Evolutionary conservation across 352 stramenopile genomes (phyloP), one percentile per base, ranked within the genome.

Genomic region (Phytophthora quininea): DNA sequence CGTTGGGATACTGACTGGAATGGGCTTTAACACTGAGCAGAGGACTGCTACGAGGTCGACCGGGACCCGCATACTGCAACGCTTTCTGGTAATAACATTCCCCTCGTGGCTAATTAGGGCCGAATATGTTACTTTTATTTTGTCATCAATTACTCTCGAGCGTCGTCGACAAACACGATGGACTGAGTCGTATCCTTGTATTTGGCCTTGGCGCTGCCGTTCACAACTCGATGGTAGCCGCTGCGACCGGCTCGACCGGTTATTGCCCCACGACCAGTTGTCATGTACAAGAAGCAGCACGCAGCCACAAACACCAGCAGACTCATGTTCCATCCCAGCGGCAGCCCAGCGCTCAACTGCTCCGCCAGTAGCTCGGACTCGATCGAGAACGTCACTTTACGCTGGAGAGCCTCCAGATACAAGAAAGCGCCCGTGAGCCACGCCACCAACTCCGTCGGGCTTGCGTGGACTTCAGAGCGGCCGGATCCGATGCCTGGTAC

Each of bases 361-460:
- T 86, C 80, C 0, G 80, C 82, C 40, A 93, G 69, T 14, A 88
- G 42, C 30, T 90, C 83, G 0, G 82, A 84, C 62, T 89, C 80
- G n/a, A 90, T 72, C 10, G 65, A 82, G 42, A 81, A 89, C 15
- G 65, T 80, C 32, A 80, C 66, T 33, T 78, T 80, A 58, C 81
- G 75, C 58, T 91, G 79, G 56, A 91, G 67, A 19, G 80, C 67
- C 61, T 93, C 79, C 10, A 91, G 46, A 45, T 88, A 86, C 60
- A 91, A 66, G 58, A 90, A 93, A n/a, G 82, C 64, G 3, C 85
- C 85, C 0, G 84, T 84, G 24, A 91, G 67, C 85, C 85, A 93
- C 33, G 80, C 73, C 8, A 80, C 69, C 42, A 75, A 48, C 50
- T 91, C 79, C 7, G 68, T 62, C 0, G 66, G 38, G 31, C 48